Conservation (phyloP, 192 early-diverging fungal species). For the Coemansia asiatica region DNA sequence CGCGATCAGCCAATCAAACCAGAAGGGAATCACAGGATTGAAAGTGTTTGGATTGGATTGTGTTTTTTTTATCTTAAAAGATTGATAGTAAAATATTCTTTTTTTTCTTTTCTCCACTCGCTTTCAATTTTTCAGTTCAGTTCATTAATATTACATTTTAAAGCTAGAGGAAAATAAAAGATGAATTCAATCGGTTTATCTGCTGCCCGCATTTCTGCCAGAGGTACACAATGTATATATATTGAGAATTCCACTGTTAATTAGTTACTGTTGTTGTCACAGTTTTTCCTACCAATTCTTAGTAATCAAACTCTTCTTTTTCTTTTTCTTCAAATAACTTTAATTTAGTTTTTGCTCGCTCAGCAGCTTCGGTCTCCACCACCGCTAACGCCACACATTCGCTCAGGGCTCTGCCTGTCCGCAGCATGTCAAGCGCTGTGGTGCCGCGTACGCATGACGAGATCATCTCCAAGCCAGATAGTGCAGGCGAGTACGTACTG, state of each 20-base stretch:
- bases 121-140: constrained; percentile 1
- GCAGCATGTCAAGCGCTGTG: constrained; percentile 43
- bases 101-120: background rate
- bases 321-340: background rate
- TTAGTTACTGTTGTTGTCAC: too few species aligned
- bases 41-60: background rate
- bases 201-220: constrained; percentile 9
- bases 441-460: constrained; percentile 52
- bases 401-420: constrained; percentile 7
- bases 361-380: constrained; percentile 1
- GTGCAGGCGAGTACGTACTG: constrained; percentile 71
- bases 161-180: too few species aligned
- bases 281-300: too few species aligned
- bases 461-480: constrained; percentile 52
- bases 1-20: background rate
- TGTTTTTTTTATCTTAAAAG: background rate
- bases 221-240: constrained; percentile 2
- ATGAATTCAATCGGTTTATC: constrained; percentile 21
- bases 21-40: background rate
- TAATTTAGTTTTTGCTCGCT: constrained; percentile 31
- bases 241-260: background rate
- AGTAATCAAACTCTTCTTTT: constrained; percentile 5
- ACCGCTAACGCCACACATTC: too few species aligned
- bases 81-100: background rate
- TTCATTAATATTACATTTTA: too few species aligned